Evolutionary conservation across 2,329 filamentous ascomycete genomes (phyloP), one percentile per base, ranked within the genome.

Genomic region (Aspergillus brasiliensis): DNA sequence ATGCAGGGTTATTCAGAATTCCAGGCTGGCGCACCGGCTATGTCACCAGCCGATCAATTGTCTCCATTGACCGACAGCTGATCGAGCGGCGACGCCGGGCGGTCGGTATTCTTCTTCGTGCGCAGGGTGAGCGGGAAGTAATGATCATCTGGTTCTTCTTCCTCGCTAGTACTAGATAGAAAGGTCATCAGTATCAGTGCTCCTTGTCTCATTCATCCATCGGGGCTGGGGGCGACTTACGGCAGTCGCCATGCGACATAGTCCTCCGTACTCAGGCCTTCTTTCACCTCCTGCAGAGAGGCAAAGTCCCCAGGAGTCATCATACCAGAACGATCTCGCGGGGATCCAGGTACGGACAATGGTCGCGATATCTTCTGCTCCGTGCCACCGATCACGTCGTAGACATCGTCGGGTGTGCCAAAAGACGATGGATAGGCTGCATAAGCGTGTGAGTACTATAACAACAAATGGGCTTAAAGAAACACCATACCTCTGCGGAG

Each of bases 261-360:
- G 74, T 99, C 95, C 78, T 99, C 95, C 0, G 95, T 98, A 80
- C 85, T 95, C 68, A 99, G 80, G 1, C 94, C 93, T 77, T 99
- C 95, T 46, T 90, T 89, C 47, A 92, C 92, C 78, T 99, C 95
- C 78, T 98, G 95, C 58, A 99, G 82, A 68, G 92, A 97, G 27
- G 92, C 95, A 83, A 98, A 98, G 77, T 99, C 95, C 49, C 95
- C 95, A 7, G 95, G 95, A 0, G 95, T 99, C 95, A 99, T 98
- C 92, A 97, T 97, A 56, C 95, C 95, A 46, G 89, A 89, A 34
- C 92, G 86, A 74, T 97, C 93, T 62, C 93, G 86, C 8, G 95
- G 95, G 17, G 92, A 97, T 8, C 95, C 95, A 2, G 95, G 95
- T 53, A 96, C 92, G 2, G 92, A 97, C 78, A 98, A 88, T 7